phyloP scores from a whole-genome alignment of 129 eudicot species.

The Saposhnikovia divaricata region DNA sequence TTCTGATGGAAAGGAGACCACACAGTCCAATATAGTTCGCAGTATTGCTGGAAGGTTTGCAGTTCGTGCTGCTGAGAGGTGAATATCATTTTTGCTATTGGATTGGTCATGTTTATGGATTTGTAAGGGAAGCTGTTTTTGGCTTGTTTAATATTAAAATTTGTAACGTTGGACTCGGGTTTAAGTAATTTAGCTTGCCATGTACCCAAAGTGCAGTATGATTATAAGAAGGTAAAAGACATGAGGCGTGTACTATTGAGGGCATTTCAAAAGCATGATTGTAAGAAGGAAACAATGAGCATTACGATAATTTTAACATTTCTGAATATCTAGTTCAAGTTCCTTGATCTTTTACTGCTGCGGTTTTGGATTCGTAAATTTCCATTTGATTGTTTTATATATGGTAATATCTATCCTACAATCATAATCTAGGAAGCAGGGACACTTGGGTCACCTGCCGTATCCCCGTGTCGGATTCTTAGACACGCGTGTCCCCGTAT shows the following conservation, averaged over 20 bases:
- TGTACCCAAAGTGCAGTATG: background rate
- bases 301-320: background rate
- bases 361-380: background rate
- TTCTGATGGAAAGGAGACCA: constrained; percentile 66
- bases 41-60: constrained; percentile 89
- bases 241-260: background rate
- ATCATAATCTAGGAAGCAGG: too few species aligned
- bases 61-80: constrained; percentile 90
- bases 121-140: background rate
- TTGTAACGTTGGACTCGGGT: background rate
- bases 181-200: background rate
- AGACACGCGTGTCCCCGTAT: too few species aligned
- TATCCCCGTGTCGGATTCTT: too few species aligned
- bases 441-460: too few species aligned
- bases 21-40: constrained; percentile 85
- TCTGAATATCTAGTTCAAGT: background rate
- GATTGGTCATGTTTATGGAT: background rate
- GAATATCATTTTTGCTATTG: background rate
- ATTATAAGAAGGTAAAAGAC: background rate
- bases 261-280: background rate
- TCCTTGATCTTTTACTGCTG: background rate
- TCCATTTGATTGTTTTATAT: too few species aligned
- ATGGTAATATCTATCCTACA: background rate
- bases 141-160: background rate
- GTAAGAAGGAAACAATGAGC: background rate